These are phyloP conservation scores for Rubus idaeus DNA, from an alignment of 306 rosid species.

Conservation along the genomic window DNA sequence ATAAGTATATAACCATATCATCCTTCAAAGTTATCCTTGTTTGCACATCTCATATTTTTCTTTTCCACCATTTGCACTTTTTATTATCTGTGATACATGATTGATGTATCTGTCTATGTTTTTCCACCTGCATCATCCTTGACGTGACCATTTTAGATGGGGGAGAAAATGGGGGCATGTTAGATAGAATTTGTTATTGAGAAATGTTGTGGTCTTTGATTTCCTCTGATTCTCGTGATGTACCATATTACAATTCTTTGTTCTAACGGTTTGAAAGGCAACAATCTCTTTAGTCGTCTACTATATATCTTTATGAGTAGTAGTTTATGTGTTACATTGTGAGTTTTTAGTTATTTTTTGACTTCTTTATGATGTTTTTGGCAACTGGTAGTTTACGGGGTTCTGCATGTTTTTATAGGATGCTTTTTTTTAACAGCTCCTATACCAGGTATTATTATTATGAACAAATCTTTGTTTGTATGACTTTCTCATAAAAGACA, in stretches of 20 bases:
- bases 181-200: neutral
- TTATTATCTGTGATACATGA: neutral
- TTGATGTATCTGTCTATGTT: neutral
- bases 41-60: neutral
- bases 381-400: constrained; percentile 1
- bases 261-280: neutral
- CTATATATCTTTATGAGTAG: neutral
- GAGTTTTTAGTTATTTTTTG: neutral
- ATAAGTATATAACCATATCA: neutral
- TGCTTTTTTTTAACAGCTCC: neutral
- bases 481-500: neutral
- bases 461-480: neutral
- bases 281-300: neutral
- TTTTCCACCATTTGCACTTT: neutral
- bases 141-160: neutral
- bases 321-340: neutral
- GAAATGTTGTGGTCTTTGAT: neutral
- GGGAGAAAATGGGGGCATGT: neutral
- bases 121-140: neutral
- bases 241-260: neutral
- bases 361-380: neutral
- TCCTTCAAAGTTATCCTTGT: neutral
- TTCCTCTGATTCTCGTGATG: neutral
- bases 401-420: neutral
- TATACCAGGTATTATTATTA: too few relatives aligned